These are phyloP conservation scores for Ophiostoma triangulosporum DNA, from an alignment of 2,329 filamentous ascomycete genomes.

Conservation along the genomic window DNA sequence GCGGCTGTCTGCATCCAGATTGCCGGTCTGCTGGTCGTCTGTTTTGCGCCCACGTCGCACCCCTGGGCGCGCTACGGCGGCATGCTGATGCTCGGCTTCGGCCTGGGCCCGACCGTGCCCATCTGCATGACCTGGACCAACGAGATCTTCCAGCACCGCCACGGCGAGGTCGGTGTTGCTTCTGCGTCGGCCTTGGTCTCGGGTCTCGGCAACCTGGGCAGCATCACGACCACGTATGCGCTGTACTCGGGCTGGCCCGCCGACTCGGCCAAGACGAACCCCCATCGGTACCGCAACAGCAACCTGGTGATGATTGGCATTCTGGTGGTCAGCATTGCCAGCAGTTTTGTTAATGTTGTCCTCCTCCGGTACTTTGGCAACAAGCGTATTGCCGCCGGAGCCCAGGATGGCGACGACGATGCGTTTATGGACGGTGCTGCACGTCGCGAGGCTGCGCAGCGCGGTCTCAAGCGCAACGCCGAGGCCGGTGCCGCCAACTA, in stretches of 20 bases:
- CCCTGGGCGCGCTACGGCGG: slow-evolving; percentile 80
- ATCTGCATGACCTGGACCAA: slow-evolving; percentile 92
- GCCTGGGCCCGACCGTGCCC: slow-evolving; percentile 78
- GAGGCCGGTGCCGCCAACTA: slow-evolving; percentile 20
- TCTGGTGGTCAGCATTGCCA: slow-evolving; percentile 60
- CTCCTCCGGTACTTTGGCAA: slow-evolving; percentile 48
- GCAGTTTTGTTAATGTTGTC: slow-evolving; percentile 54
- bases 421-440: slow-evolving; percentile 47
- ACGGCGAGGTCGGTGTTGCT: slow-evolving; percentile 83
- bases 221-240: slow-evolving; percentile 77
- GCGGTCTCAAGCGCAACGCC: slow-evolving; percentile 33
- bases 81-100: slow-evolving; percentile 80
- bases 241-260: slow-evolving; percentile 77
- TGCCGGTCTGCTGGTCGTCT: slow-evolving; percentile 63
- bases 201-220: slow-evolving; percentile 74
- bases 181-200: slow-evolving; percentile 76
- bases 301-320: slow-evolving; percentile 86
- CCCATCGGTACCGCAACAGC: slow-evolving; percentile 63
- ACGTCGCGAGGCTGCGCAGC: slow-evolving; percentile 41
- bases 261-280: slow-evolving; percentile 50
- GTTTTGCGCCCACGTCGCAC: slow-evolving; percentile 49
- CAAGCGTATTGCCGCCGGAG: slow-evolving; percentile 32
- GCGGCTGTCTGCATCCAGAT: slow-evolving; percentile 67
- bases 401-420: slow-evolving; percentile 24
- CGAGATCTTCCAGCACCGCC: slow-evolving; percentile 78